Conservation (phyloP, 2,329 filamentous ascomycete species). For the Neurospora sp. region DNA sequence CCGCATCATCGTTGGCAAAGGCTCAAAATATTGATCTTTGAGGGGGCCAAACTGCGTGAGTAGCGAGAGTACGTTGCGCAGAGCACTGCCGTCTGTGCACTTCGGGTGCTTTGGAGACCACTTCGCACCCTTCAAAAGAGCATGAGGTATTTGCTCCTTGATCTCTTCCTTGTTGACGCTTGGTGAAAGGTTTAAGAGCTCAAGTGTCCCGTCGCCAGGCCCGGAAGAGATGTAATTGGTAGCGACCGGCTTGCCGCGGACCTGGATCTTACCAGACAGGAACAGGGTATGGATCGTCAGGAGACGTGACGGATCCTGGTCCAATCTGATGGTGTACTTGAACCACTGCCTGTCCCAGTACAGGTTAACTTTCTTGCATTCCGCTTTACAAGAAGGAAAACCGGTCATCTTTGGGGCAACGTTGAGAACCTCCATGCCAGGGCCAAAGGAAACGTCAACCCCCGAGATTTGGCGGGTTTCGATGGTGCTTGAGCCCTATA, state of each 20-base stretch:
- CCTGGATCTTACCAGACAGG: neutral
- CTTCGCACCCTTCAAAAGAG: neutral
- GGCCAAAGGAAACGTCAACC: neutral
- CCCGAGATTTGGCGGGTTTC: neutral
- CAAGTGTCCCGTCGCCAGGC: neutral
- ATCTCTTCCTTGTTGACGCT: neutral
- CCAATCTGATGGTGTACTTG: neutral
- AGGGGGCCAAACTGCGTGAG: neutral
- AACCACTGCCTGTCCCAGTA: neutral
- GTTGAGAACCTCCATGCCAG: neutral
- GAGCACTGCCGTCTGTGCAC: neutral
- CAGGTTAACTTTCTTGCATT: neutral
- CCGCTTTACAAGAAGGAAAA: neutral
- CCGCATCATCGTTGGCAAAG: neutral
- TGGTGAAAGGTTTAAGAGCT: neutral
- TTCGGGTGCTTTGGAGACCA: neutral
- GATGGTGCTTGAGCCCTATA: neutral
- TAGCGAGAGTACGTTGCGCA: neutral
- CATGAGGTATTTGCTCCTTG: neutral
- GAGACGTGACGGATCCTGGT: neutral
- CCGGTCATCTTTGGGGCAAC: neutral
- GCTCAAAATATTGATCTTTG: neutral
- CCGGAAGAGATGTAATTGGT: neutral
- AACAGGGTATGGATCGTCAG: neutral
- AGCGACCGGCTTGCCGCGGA: neutral